Base-by-base conservation (phyloP, 2,329 filamentous ascomycete species). In the Herpotrichia juniperi region DNA sequence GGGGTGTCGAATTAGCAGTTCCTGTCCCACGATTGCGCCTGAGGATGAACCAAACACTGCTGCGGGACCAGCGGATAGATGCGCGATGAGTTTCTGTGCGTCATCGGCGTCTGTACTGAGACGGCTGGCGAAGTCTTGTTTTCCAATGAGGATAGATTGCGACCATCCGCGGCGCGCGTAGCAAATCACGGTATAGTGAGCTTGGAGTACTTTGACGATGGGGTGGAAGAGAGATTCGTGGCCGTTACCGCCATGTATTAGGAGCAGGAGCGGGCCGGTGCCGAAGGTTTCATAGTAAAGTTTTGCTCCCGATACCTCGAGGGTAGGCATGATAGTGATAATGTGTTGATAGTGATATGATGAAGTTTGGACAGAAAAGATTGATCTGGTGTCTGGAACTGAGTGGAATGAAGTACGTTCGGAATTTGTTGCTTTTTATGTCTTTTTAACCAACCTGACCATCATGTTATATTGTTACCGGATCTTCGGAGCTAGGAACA, bases 221-320 rank as follows among this genome's bases (percentile, higher is more conserved):
- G 47, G 30, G 26, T 62, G 50, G 51, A 63, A 73, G 34, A 70
- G 55, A 14, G 63, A 58, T 4, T 55, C 56, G 16, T 53, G 53
- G 14, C 71, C 69, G 28, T 67, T 60, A 21, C 63, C 69, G 32
- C 69, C 69, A 17, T 65, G 59, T 34, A 74, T 69, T n/a, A 64
- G 54, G 31, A 72, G 50, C 10, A 73, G 54, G 4, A 68, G 47
- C 4, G 69, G 69, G 3, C 65, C 66, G 17, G 42, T 51, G 17
- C 69, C 69, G n/a, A 58, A 43, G 21, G 51, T 58, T 26, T 69
- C 58, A 51, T 73, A 72, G 53, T 64, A 58, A 14, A 72, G 57
- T 4, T 30, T 51, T n/a, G 68, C 67, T 21, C 61, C 62, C n/a
- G n/a, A n/a, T n/a, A n/a, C n/a, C n/a, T n/a, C n/a, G n/a, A n/a